These are phyloP conservation scores for Yamadazyma diddensiae DNA, from an alignment of 1,139 yeast genomes.

Conservation along the genomic window DNA sequence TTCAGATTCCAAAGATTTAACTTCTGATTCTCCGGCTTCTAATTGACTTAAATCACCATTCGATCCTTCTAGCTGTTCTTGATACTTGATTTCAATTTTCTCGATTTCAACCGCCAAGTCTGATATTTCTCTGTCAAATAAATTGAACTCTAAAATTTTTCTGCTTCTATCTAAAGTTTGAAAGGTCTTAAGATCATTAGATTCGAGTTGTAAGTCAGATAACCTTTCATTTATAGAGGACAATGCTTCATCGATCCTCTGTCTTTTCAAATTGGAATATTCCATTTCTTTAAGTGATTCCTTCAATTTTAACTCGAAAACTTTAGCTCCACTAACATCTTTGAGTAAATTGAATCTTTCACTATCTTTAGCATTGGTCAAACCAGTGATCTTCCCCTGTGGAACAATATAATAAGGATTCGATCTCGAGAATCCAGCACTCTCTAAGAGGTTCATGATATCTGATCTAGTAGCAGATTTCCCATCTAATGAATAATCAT, in stretches of 20 bases:
- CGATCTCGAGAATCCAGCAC: conserved; percentile 88
- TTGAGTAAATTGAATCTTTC: conserved; percentile 78
- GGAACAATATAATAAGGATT: conserved; percentile 97
- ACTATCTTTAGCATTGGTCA: conserved; percentile 84
- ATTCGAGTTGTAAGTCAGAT: conserved; percentile 77
- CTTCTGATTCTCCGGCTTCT: conserved; percentile 44
- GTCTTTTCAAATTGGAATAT: conserved; percentile 65
- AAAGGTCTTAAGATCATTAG: conserved; percentile 66
- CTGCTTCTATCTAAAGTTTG: conserved; percentile 67
- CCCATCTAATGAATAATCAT: conserved; percentile 80
- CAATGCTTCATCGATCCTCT: conserved; percentile 74
- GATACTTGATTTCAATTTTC: conserved; percentile 58
- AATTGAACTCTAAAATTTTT: conserved; percentile 70
- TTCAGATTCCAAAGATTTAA: conserved; percentile 47
- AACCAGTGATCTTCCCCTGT: conserved; percentile 82
- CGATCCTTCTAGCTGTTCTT: conserved; percentile 45
- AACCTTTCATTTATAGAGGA: conserved; percentile 68
- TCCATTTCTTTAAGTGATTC: conserved; percentile 82
- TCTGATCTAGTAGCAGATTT: conserved; percentile 79
- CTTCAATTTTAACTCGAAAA: conserved; percentile 76
- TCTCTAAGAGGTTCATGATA: conserved; percentile 77
- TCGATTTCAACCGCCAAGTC: conserved; percentile 63
- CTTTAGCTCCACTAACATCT: conserved; percentile 94
- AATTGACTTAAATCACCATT: conserved; percentile 43
- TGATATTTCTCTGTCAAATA: conserved; percentile 72